phyloP scores from a whole-genome alignment of 2,329 filamentous ascomycete species.

The Epichloe brachyelytri region DNA sequence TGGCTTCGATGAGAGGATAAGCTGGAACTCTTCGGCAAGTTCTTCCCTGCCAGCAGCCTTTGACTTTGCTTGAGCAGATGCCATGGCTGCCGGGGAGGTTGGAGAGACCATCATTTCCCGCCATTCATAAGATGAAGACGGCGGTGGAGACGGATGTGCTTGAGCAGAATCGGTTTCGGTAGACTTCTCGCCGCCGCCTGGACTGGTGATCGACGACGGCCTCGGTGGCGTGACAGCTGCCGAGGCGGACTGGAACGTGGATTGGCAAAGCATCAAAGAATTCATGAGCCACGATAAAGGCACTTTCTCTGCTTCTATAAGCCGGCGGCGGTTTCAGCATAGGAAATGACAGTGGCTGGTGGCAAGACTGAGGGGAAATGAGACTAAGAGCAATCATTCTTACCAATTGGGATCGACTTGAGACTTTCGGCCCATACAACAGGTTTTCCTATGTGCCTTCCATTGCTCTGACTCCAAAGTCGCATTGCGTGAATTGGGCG shows the following conservation, averaged over 20 bases:
- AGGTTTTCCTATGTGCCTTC: conserved; percentile 62
- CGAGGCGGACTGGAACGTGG: conserved; percentile 74
- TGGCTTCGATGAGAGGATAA: conserved; percentile 59
- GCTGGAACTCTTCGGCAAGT: conserved; percentile 68
- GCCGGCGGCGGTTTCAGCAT: not conserved
- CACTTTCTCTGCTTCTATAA: conserved; percentile 49
- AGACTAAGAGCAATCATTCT: conserved; percentile 9
- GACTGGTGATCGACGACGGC: conserved; percentile 12
- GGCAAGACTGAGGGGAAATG: not conserved
- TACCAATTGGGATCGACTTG: conserved; percentile 62
- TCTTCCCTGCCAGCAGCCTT: conserved; percentile 31
- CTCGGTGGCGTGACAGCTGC: conserved; percentile 13
- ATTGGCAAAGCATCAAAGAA: conserved; percentile 98
- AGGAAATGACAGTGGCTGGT: not conserved
- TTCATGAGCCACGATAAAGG: conserved; percentile 92
- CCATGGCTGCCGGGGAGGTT: conserved; percentile 41
- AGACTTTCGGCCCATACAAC: conserved; percentile 87
- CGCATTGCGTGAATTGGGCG: conserved; percentile 53
- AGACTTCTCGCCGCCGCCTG: not conserved
- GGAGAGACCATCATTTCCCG: conserved; percentile 69
- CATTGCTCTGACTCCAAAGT: conserved; percentile 62
- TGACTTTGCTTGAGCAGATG: conserved; percentile 40
- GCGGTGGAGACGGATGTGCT: not conserved
- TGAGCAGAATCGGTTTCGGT: not conserved
- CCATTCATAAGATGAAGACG: conserved; percentile 44